phyloP scores from a whole-genome alignment of 2,329 filamentous ascomycete genomes.

The Trichothecium roseum region DNA sequence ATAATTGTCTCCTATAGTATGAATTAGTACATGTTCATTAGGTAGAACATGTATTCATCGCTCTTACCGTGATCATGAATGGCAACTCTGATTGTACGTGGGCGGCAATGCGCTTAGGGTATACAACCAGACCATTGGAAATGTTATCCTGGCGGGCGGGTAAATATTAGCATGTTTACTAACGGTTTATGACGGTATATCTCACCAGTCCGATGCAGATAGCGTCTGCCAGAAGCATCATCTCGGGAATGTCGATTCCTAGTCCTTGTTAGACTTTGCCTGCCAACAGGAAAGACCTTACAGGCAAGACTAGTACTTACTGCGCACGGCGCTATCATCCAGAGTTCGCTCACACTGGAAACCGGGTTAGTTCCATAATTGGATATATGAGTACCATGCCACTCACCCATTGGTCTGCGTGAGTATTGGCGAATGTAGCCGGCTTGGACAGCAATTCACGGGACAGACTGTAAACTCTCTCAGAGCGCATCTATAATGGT shows the following conservation, averaged over 20 bases:
- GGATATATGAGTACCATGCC: too few relatives aligned
- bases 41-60: not conserved
- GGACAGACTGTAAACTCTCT: slow-evolving; percentile 33
- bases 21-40: not conserved
- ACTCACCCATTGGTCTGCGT: slow-evolving; percentile 9
- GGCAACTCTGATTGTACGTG: slow-evolving; percentile 59
- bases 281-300: slow-evolving; percentile 1
- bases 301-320: slow-evolving; percentile 25
- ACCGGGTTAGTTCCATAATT: too few relatives aligned
- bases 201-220: slow-evolving; percentile 46
- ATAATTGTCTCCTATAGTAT: slow-evolving; percentile 54
- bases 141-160: slow-evolving; percentile 57
- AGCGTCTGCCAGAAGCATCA: slow-evolving; percentile 58
- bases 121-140: slow-evolving; percentile 61
- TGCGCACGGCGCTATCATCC: slow-evolving; percentile 63
- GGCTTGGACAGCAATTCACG: slow-evolving; percentile 33
- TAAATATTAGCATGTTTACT: too few relatives aligned
- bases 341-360: slow-evolving; percentile 54
- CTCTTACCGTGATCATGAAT: slow-evolving; percentile 79
- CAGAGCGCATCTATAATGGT: slow-evolving; percentile 30
- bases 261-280: slow-evolving; percentile 23
- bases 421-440: slow-evolving; percentile 15
- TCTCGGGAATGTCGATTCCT: slow-evolving; percentile 57
- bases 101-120: slow-evolving; percentile 30
- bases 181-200: slow-evolving; percentile 1